phyloP scores from a whole-genome alignment of 208 protist genomes.

The Crithidia acanthocephali region DNA sequence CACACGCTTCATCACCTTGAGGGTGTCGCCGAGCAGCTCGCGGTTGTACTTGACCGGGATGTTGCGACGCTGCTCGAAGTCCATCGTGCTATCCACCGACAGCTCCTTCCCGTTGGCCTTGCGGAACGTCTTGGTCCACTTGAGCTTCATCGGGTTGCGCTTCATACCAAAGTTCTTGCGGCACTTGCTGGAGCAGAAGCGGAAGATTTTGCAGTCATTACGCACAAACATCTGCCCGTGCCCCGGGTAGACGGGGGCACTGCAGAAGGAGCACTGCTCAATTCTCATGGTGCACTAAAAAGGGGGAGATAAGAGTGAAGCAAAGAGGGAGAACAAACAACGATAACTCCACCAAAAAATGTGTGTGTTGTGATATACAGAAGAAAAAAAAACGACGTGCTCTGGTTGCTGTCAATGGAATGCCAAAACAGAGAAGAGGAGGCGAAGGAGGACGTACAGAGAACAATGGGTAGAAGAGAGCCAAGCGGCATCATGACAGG shows the following conservation, averaged over 20 bases:
- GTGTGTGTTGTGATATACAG: too few species aligned
- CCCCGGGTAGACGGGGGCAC: conserved; percentile 98
- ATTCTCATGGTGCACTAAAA: conserved; percentile 90
- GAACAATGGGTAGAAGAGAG: too few species aligned
- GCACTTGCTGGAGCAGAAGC: conserved; percentile 99
- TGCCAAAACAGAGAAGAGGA: too few species aligned
- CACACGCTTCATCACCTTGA: conserved; percentile 98
- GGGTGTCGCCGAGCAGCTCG: conserved; percentile 95
- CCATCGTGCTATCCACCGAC: conserved; percentile 97
- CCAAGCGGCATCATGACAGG: too few species aligned
- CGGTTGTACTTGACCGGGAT: conserved; percentile 99
- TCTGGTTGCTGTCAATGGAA: too few species aligned
- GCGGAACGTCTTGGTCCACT: conserved; percentile 99
- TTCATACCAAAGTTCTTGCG: conserved; percentile 99
- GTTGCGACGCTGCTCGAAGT: conserved; percentile 99
- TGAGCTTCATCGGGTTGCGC: conserved; percentile 98
- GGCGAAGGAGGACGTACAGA: too few species aligned
- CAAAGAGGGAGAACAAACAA: too few species aligned
- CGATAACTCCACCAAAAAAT: too few species aligned
- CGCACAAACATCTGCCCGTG: conserved; percentile 99
- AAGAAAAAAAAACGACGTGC: too few species aligned
- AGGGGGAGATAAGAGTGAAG: not conserved
- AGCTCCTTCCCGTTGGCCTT: conserved; percentile 98
- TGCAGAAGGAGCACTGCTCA: conserved; percentile 99
- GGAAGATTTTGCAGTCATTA: conserved; percentile 98